Base-by-base conservation (phyloP, 2,329 filamentous ascomycete genomes). In the Macrophomina phaseolina region DNA sequence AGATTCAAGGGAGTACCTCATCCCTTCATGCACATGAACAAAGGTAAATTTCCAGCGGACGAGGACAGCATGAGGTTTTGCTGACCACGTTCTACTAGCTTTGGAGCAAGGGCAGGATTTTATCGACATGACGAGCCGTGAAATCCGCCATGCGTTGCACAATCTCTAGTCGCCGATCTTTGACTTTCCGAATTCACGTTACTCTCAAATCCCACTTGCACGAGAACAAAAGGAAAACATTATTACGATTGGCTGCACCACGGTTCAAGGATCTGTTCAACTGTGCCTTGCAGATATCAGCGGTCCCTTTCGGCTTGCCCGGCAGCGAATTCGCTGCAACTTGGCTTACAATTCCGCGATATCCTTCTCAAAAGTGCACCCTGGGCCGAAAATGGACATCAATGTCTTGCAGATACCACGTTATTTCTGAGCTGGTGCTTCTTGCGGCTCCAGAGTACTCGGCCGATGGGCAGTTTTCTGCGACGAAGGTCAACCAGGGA, bases 1-100 rank as follows among this genome's bases (percentile, higher is more conserved):
- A 51, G 14, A 18, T 63, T 63, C n/a, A 18, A 63, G 8, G 45
- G 45, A 23, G 30, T 51, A 30, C 58, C 58, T 12, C 58, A 51
- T 5, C 42, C 42, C 1, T 63, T 51, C 58, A 63, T 63, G 58
- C 58, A 63, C 23, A 63, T 62, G 58, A 18, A 58, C 51, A 53
- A 53, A 53, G 30, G 51, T 53, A 53, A 18, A 5, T 12, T 48
- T 16, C n/a, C 6, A 48, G 2, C 12, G 11, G 6, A 6, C 12
- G 6, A 16, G 12, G 45, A 9, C 12, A 48, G n/a, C 6, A 14
- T 16, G 1, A 18, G 6, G 11, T 16, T 16, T 14, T 36, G 30
- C 51, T 53, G 51, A 51, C 23, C 0, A 12, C 23, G 4, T 9
- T n/a, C 23, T 16, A 12, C 2, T 11, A 55, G 32, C n/a, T 7